phyloP scores from a whole-genome alignment of 495 filamentous ascomycete species.

The Parachaetomium inaequale region DNA sequence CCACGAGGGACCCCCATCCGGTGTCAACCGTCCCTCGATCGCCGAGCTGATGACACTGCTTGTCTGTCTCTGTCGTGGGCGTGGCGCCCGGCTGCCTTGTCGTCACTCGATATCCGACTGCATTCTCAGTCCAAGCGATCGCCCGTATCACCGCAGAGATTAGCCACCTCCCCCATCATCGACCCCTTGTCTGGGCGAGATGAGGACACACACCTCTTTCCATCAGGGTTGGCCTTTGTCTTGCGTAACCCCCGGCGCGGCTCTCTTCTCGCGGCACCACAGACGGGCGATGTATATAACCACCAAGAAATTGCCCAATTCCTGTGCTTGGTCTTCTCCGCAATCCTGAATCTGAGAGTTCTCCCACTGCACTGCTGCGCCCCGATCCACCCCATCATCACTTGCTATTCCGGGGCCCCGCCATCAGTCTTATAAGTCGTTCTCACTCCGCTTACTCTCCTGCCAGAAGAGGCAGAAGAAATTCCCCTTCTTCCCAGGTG shows the following conservation, averaged over 20 bases:
- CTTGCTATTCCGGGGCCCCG: background rate
- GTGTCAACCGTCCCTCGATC: background rate
- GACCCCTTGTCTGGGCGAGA: background rate
- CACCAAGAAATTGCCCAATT: background rate
- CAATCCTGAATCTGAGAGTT: background rate
- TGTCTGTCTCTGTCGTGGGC: background rate
- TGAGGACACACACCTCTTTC: background rate
- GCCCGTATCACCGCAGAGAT: background rate
- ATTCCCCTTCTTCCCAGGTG: background rate
- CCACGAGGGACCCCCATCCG: background rate
- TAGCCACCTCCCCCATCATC: background rate
- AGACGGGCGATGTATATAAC: constrained; percentile 1
- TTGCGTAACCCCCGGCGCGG: background rate
- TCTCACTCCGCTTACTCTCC: background rate
- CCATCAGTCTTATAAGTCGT: background rate
- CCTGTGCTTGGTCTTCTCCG: background rate
- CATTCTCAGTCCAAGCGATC: background rate
- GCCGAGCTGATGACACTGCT: background rate
- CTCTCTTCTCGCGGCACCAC: background rate
- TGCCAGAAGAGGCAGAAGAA: background rate
- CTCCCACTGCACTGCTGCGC: background rate
- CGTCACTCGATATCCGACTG: background rate
- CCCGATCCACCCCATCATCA: background rate
- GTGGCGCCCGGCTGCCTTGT: constrained; percentile 1
- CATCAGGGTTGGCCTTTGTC: background rate